phyloP scores from a whole-genome alignment of 441 rosid species.

The Kokia cookei region DNA sequence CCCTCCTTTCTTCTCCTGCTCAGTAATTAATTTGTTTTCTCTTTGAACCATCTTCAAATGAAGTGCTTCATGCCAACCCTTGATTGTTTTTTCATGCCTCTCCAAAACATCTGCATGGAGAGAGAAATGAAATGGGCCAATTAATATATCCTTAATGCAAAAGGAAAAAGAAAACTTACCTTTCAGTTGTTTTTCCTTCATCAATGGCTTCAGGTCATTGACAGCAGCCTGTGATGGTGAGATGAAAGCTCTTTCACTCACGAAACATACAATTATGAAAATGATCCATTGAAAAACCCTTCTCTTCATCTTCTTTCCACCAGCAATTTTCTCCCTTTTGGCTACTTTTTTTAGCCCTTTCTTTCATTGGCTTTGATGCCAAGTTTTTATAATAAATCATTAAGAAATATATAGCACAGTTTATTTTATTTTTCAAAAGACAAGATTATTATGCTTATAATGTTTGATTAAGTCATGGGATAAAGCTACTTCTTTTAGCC shows the following conservation, averaged over 20 bases:
- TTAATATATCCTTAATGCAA: neutral
- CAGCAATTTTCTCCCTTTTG: neutral
- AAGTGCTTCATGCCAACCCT: slow-evolving; percentile 8
- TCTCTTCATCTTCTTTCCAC: neutral
- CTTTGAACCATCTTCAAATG: neutral
- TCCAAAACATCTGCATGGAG: neutral
- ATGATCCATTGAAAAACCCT: neutral
- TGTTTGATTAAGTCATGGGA: no score
- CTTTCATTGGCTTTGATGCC: neutral
- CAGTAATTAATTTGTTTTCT: neutral
- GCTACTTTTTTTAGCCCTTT: neutral
- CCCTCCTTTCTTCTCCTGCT: slow-evolving; percentile 17
- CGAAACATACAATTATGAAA: neutral
- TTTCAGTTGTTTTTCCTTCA: neutral
- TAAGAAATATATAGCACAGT: neutral
- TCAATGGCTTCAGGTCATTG: neutral
- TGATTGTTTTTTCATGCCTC: neutral
- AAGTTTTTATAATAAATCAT: neutral
- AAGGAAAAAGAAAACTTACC: neutral
- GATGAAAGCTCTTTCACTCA: neutral
- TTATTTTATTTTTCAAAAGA: neutral
- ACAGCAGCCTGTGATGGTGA: neutral
- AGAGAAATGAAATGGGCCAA: neutral
- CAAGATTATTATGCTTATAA: no score
- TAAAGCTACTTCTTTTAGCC: neutral